Evolutionary conservation across 768 basidiomycete species (phyloP), one percentile per base, ranked within the genome.

Genomic region (Kwoniella sp.): DNA sequence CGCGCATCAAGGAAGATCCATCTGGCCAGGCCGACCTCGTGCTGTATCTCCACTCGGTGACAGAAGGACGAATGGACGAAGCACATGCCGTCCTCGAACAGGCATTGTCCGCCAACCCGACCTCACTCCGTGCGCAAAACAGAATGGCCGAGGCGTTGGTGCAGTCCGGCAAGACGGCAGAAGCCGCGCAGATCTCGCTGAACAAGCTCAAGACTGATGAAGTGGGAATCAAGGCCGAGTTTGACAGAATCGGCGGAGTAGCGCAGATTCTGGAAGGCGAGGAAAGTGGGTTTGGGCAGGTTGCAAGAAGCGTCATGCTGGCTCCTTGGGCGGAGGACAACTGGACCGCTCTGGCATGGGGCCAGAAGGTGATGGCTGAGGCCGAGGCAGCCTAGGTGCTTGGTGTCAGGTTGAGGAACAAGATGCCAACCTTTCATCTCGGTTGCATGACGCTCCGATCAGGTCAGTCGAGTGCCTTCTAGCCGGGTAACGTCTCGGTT

Each of bases 21-120:
- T 70, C 77, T 31, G 78, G 83, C 51, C 80, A 87, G 56, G 83
- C 88, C 28, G 80, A 84, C 37, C 82, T 85, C 69, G 78, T 95
- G 47, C 76, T 89, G 9, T 77, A 82, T 8, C 81, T 85, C 59
- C 83, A 90, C 63, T 78, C 84, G 64, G 80, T 91, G 14, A 22
- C 38, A 4, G 40, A 56, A 26, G 55, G 47, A 17, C 23, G 62
- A 6, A 5, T 34, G 22, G 58, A 56, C 3, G 55, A 56, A 15
- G 63, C 59, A 5, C 34, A 55, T 17, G 31, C 40, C 3, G 34
- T 63, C 7, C 50, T 69, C 2, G 43, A 65, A 23, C 27, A 43
- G 5, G 54, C 59, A 1, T 37, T 51, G 5, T 53, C 47, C 14
- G 27, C 53, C 2, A 42, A 61, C 20, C 57, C 53, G 3, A 20